Conservation (phyloP, 108 stramenopile genomes). For the Cylindrotheca closterium region DNA sequence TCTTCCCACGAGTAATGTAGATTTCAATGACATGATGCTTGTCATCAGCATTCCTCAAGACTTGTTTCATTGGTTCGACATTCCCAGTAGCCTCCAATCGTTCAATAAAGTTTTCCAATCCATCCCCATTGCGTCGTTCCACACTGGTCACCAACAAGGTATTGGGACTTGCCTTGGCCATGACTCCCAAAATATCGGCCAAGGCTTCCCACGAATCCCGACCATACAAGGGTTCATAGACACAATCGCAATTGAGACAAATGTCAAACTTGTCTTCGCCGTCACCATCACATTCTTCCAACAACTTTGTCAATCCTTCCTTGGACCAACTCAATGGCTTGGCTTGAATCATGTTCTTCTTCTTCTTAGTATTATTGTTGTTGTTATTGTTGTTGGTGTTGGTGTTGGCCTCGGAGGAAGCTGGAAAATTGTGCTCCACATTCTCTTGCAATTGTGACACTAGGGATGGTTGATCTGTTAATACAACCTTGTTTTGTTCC, state of each 20-base stretch:
- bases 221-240: conserved; percentile 86
- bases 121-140: conserved; percentile 71
- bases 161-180: conserved; percentile 46
- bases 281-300: conserved; percentile 5
- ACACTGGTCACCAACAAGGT: conserved; percentile 65
- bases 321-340: conserved; percentile 42
- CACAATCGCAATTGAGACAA: conserved; percentile 83
- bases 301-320: conserved; percentile 26
- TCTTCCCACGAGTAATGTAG: conserved; percentile 21
- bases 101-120: conserved; percentile 61
- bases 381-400: no score
- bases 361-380: no score
- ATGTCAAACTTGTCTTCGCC: conserved; percentile 50
- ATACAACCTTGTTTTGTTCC: conserved; percentile 29
- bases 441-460: conserved; percentile 64
- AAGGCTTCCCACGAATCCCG: conserved; percentile 63
- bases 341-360: conserved; percentile 19
- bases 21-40: conserved; percentile 38
- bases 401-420: conserved; percentile 11
- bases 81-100: conserved; percentile 13
- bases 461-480: conserved; percentile 73
- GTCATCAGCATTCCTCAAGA: conserved; percentile 26
- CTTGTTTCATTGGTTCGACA: conserved; percentile 14
- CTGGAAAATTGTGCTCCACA: conserved; percentile 44
- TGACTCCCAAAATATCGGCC: conserved; percentile 62